Percentiles rank a stretch among this genome's conserved stretches.
Conservation (phyloP, 768 basidiomycete genomes). For the Pleurotus platypus region DNA sequence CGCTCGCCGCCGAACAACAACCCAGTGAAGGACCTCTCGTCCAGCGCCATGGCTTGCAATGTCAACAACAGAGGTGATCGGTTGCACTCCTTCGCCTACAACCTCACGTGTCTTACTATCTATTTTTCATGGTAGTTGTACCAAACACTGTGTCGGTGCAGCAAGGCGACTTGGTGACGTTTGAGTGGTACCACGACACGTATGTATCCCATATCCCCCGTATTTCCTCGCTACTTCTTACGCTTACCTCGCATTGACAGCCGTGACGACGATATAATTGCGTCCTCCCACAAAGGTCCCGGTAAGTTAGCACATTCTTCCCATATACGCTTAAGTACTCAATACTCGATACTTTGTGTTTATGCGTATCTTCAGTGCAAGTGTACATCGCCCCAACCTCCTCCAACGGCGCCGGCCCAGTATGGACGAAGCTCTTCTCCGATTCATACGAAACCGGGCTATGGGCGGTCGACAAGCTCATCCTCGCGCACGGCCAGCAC, state of each 20-base stretch:
- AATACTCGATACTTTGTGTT: neutral
- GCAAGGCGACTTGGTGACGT: constrained; percentile 27
- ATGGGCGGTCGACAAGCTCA: constrained; percentile 31
- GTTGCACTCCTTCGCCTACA: no score
- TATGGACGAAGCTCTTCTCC: constrained; percentile 31
- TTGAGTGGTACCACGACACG: constrained; percentile 32
- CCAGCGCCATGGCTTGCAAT: constrained; percentile 26
- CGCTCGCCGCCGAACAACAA: constrained; percentile 33
- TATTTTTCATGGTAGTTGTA: no score
- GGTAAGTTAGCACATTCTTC: no score
- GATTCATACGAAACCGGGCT: constrained; percentile 18
- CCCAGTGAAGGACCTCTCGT: constrained; percentile 31
- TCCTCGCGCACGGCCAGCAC: constrained; percentile 26
- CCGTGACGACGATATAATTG: constrained; percentile 34
- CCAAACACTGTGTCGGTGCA: constrained; percentile 23
- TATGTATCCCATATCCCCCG: no score
- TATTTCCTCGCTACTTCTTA: no score
- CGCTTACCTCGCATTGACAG: no score
- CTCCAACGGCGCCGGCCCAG: constrained; percentile 24
- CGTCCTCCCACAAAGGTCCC: constrained; percentile 29
- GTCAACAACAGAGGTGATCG: constrained; percentile 27
- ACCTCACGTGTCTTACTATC: no score
- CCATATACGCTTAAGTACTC: neutral
- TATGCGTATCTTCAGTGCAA: constrained; percentile 17
- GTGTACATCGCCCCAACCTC: constrained; percentile 28